Evolutionary conservation across 371 early-diverging fungal species (phyloP).

Genomic region (Mortierella sp.): DNA sequence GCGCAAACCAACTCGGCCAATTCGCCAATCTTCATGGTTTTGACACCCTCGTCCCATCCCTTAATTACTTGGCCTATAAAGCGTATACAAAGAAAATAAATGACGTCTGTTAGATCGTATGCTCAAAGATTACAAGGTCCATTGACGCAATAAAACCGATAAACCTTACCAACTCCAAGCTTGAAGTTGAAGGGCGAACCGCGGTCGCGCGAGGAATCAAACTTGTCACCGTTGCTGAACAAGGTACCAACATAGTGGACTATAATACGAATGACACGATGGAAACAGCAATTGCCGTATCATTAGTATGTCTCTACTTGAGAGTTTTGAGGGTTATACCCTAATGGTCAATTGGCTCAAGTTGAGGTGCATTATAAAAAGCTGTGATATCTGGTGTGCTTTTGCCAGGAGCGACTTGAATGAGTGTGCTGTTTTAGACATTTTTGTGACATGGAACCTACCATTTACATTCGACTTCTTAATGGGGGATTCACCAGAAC

Average conservation of each 20-base stretch:
- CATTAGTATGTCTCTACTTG: not conserved
- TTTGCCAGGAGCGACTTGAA: not conserved
- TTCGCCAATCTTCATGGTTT: constrained; percentile 73
- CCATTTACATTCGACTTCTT: constrained; percentile 44
- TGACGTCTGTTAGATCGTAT: not conserved
- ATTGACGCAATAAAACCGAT: not conserved
- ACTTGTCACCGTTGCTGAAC: constrained; percentile 80
- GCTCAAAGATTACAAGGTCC: not conserved
- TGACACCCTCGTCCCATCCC: constrained; percentile 72
- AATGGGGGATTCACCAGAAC: constrained; percentile 45
- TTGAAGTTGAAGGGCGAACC: constrained; percentile 81
- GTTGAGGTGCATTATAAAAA: not conserved
- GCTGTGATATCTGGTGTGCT: not conserved
- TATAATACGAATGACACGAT: not conserved
- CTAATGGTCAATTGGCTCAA: not conserved
- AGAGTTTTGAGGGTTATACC: not conserved
- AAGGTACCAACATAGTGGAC: constrained; percentile 89
- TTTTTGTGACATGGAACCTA: not conserved
- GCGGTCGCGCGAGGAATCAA: constrained; percentile 84
- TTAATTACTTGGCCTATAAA: constrained; percentile 63
- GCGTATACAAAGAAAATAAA: not conserved
- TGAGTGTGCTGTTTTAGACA: not conserved
- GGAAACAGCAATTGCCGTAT: not conserved
- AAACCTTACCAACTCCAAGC: constrained; percentile 65
- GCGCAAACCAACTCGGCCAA: constrained; percentile 64